Evolutionary conservation across 345 rosid genomes (phyloP), one percentile per base, ranked within the genome.

Genomic region (Syzygium oleosum): DNA sequence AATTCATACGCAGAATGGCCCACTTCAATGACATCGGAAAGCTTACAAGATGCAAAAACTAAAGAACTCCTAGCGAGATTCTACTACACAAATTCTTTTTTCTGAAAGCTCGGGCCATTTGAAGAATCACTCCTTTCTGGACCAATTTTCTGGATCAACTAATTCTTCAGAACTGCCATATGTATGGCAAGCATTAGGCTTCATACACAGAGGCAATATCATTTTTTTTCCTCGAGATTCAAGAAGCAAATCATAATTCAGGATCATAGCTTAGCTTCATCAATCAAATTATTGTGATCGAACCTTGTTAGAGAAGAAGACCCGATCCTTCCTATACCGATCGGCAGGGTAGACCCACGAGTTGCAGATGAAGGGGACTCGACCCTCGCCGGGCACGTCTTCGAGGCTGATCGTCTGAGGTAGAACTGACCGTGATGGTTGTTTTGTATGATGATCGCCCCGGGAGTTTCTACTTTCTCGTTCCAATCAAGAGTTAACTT

Each of bases 281-380:
- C 23, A 78, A 22, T 55, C 51, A 13, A 51, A 19, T 31, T 46
- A 54, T 52, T 38, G 51, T 43, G 14, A 7, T n/a, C 59, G 34
- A 83, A 91, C 94, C 93, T 90, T 91, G 90, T 89, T 92, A 7
- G 92, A 14, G 63, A 92, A 92, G 91, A 92, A 90, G 63, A 92
- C 52, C 2, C 93, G 93, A 29, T 90, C 91, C 46, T 88, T 85
- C 41, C 55, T 58, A 29, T 92, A 90, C 15, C 61, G 52, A n/a
- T 88, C 77, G 51, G 91, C 86, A 29, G 92, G 94, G 84, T 91
- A 92, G 84, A 92, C 89, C 94, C 94, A 91, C 1, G 94, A 91
- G 85, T 92, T 92, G 94, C 94, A 92, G 27, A 89, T 91, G 29
- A 92, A 92, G 85, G 86, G 93, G 80, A 90, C 85, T 78, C 88